Evolutionary conservation across 1,284 basidiomycete species (phyloP).

Genomic region (Ceratobasidium sp.): DNA sequence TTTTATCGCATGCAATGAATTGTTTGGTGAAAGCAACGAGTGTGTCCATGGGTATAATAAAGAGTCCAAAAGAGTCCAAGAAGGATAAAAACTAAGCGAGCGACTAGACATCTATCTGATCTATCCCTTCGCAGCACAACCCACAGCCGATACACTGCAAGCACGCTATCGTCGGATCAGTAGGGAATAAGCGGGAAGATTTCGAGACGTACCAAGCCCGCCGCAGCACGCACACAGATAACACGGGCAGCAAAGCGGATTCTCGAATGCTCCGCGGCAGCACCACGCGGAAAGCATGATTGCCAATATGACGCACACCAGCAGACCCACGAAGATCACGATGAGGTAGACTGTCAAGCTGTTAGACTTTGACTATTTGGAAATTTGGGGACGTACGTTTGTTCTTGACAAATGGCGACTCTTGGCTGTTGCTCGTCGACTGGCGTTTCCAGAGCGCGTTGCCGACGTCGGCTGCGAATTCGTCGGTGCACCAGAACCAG

Average conservation of each 20-base stretch:
- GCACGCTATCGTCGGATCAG: constrained; percentile 51
- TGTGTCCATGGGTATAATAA: neutral
- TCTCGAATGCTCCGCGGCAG: constrained; percentile 60
- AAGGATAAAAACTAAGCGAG: neutral
- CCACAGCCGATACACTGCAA: constrained; percentile 64
- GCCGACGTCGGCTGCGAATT: constrained; percentile 11
- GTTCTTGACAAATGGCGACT: constrained; percentile 40
- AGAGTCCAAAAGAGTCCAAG: neutral
- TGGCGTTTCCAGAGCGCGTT: constrained; percentile 34
- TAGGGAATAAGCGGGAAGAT: constrained; percentile 15
- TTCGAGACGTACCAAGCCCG: constrained; percentile 59
- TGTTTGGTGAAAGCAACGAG: neutral
- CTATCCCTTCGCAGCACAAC: constrained; percentile 58
- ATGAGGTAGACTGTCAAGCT: constrained; percentile 58
- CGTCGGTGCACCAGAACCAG: constrained; percentile 12
- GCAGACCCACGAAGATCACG: constrained; percentile 61
- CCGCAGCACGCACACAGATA: constrained; percentile 71
- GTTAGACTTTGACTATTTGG: neutral
- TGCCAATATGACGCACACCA: constrained; percentile 58
- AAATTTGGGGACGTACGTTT: constrained; percentile 37
- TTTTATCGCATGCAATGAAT: no score
- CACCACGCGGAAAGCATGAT: constrained; percentile 66
- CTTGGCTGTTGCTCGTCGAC: neutral
- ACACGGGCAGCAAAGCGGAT: constrained; percentile 67
- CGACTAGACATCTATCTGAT: constrained; percentile 43